These are phyloP conservation scores for Stagonosporopsis chrysanthemi DNA, from an alignment of 2,329 filamentous ascomycete species.

Conservation along the genomic window DNA sequence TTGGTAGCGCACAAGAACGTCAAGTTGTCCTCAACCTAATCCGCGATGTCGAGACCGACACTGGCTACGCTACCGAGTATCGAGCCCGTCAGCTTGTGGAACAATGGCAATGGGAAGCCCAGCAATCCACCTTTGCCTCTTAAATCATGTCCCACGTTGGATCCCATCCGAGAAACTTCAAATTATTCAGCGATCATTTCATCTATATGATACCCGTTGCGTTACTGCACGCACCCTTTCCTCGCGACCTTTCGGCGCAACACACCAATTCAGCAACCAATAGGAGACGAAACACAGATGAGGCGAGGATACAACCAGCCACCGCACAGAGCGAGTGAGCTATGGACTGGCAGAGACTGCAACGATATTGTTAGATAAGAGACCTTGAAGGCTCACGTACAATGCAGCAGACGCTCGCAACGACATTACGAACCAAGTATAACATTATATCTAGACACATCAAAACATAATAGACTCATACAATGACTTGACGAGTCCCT, in stretches of 20 bases:
- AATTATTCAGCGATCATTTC: constrained; percentile 1
- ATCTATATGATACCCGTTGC: constrained; percentile 18
- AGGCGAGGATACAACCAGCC: constrained; percentile 11
- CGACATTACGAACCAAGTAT: constrained; percentile 8
- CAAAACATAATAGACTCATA: constrained; percentile 14
- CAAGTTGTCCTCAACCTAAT: constrained; percentile 63
- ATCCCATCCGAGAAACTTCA: background rate
- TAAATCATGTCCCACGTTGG: constrained; percentile 15
- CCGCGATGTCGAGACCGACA: constrained; percentile 66
- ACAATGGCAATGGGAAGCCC: constrained; percentile 54
- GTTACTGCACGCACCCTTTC: constrained; percentile 2
- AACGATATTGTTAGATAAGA: constrained; percentile 17
- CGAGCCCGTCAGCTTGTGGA: constrained; percentile 62
- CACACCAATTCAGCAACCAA: background rate
- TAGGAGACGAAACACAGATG: constrained; percentile 1
- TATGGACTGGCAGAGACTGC: constrained; percentile 8
- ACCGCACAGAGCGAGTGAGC: constrained; percentile 1
- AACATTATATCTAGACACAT: constrained; percentile 5
- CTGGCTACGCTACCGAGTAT: constrained; percentile 70
- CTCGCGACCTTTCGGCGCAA: constrained; percentile 2
- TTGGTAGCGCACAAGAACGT: constrained; percentile 63
- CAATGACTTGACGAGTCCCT: background rate
- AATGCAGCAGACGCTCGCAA: constrained; percentile 20
- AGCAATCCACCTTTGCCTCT: constrained; percentile 29
- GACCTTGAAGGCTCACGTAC: constrained; percentile 10